Conservation (phyloP, 306 rosid species). For the Cicer chorassanicum region DNA sequence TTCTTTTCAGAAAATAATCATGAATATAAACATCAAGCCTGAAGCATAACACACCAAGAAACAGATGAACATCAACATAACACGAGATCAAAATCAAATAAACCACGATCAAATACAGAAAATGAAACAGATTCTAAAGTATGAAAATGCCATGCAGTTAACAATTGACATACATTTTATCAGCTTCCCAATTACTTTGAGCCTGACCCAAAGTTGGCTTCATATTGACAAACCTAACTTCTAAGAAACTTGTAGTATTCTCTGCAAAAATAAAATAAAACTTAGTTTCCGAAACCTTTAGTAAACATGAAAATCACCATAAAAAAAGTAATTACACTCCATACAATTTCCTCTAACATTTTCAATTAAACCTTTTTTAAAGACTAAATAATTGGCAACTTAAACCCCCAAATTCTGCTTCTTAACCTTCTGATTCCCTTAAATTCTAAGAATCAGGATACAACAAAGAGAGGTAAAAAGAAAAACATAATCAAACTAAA, state of each 20-base stretch:
- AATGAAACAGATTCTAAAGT: background rate
- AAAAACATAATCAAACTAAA: too few species aligned
- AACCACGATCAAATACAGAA: conserved; percentile 15
- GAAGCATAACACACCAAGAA: conserved; percentile 15
- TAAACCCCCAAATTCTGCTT: background rate
- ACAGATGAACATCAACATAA: conserved; percentile 16
- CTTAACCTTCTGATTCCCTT: conserved; percentile 13
- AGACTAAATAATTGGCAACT: background rate
- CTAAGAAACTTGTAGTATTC: conserved; percentile 21
- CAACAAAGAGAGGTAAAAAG: too few species aligned
- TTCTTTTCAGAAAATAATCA: conserved; percentile 83
- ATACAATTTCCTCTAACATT: conserved; percentile 3
- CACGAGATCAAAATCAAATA: background rate
- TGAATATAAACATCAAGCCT: conserved; percentile 97
- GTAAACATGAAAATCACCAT: conserved; percentile 9
- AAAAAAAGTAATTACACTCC: conserved; percentile 11
- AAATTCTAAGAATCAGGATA: conserved; percentile 17
- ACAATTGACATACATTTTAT: conserved; percentile 69
- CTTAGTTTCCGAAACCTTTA: conserved; percentile 12
- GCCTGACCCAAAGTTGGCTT: conserved; percentile 71
- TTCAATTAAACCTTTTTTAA: conserved; percentile 28
- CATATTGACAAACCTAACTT: conserved; percentile 41
- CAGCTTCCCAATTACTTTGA: conserved; percentile 93
- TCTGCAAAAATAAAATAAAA: conserved; percentile 49
- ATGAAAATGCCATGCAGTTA: background rate